phyloP scores from a whole-genome alignment of 805 yeast species.

The Clavispora fructus region DNA sequence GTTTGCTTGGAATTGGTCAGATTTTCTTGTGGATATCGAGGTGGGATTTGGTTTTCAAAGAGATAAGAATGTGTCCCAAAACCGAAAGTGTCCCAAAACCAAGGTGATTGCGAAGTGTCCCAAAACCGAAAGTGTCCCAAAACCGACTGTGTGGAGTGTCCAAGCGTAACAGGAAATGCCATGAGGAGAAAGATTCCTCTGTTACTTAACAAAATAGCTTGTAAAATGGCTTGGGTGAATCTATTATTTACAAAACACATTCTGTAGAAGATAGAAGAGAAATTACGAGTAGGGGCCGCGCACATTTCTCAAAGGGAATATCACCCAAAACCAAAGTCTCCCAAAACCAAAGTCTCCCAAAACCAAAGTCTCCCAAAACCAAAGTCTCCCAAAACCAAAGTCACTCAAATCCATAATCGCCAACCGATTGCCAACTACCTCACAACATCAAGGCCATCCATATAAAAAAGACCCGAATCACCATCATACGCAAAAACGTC shows the following conservation, averaged over 20 bases:
- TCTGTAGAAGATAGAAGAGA: too few relatives aligned
- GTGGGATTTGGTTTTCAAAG: background rate
- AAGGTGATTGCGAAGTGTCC: background rate
- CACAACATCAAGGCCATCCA: too few relatives aligned
- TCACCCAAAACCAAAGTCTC: background rate
- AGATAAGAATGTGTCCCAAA: slow-evolving; percentile 2
- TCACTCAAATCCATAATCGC: background rate
- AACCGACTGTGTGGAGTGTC: too few relatives aligned
- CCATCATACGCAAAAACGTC: too few relatives aligned
- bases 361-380: background rate
- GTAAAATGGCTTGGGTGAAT: too few relatives aligned
- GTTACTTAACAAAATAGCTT: too few relatives aligned
- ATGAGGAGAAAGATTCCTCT: too few relatives aligned
- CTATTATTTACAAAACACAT: too few relatives aligned
- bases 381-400: background rate
- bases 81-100: slow-evolving; percentile 7
- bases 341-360: background rate
- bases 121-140: background rate
- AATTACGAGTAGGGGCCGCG: background rate
- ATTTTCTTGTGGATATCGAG: background rate
- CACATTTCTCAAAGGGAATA: background rate
- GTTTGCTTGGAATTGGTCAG: background rate
- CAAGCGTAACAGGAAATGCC: too few relatives aligned
- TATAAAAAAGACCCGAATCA: too few relatives aligned
- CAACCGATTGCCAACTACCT: too few relatives aligned